Conservation (phyloP, 257 asterid species). For the Jasminum sambac region DNA sequence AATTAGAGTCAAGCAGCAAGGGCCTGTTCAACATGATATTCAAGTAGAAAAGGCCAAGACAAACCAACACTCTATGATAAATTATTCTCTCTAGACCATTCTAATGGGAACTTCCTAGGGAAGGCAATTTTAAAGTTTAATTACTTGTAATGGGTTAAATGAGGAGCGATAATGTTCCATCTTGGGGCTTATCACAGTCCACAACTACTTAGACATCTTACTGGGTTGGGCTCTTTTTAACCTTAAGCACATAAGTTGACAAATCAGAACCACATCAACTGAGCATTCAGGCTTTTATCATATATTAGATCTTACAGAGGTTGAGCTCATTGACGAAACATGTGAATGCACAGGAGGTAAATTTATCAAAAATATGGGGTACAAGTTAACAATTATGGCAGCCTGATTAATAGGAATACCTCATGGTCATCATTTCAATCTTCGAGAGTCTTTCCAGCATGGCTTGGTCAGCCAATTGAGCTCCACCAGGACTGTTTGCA, state of each 20-base stretch:
- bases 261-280: neutral
- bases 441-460: conserved; percentile 81
- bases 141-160: neutral
- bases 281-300: conserved; percentile 2
- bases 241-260: neutral
- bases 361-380: conserved; percentile 8
- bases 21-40: conserved; percentile 4
- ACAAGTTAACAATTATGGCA: conserved; percentile 4
- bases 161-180: neutral
- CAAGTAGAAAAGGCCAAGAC: neutral
- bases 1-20: conserved; percentile 16
- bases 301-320: neutral
- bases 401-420: conserved; percentile 49
- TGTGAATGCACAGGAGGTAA: neutral
- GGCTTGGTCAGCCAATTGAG: conserved; percentile 63
- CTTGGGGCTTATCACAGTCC: neutral
- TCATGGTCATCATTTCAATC: conserved; percentile 63
- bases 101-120: neutral
- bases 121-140: neutral
- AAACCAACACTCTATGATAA: conserved; percentile 3
- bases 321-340: neutral
- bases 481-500: conserved; percentile 75
- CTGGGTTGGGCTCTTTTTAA: neutral
- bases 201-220: neutral
- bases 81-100: conserved; percentile 3